phyloP scores from a whole-genome alignment of 495 filamentous ascomycete genomes.

The Chaetomium fimeti region DNA sequence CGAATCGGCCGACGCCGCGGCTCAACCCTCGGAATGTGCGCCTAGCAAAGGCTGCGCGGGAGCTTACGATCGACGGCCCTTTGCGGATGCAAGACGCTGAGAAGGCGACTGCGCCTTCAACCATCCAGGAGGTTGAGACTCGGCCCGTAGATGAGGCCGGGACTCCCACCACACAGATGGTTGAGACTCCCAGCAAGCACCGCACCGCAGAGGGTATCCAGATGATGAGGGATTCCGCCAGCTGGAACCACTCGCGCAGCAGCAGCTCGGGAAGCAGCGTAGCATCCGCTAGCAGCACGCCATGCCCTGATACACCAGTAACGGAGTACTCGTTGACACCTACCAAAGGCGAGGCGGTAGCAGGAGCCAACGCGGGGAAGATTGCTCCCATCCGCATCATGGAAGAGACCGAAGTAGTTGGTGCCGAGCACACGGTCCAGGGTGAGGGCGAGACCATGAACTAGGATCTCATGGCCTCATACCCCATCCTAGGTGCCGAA shows the following conservation, averaged over 20 bases:
- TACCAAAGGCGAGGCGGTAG: not conserved
- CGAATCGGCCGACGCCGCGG: not conserved
- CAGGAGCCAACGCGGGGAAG: too few species aligned
- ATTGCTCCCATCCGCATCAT: too few species aligned
- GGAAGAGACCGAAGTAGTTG: not conserved
- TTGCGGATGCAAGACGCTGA: not conserved
- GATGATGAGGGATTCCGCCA: not conserved
- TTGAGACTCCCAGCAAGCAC: not conserved
- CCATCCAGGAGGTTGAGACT: not conserved
- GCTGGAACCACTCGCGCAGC: not conserved
- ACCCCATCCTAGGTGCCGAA: not conserved
- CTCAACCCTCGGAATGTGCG: conserved; percentile 6
- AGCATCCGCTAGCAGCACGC: not conserved
- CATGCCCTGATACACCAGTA: not conserved
- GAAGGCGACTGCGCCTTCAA: not conserved
- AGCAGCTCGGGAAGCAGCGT: conserved; percentile 2
- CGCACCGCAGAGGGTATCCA: not conserved
- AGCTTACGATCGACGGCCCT: not conserved
- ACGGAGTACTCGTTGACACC: conserved; percentile 1
- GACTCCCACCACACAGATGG: too few species aligned
- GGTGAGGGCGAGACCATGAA: not conserved
- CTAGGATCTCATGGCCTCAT: not conserved
- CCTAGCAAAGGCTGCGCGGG: conserved; percentile 10
- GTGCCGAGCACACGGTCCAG: too few species aligned
- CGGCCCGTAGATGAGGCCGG: not conserved